Percentiles rank a stretch among this genome's conserved stretches.
phyloP scores from a whole-genome alignment of 176 grass and related monocot species.

The Lolium multiflorum region DNA sequence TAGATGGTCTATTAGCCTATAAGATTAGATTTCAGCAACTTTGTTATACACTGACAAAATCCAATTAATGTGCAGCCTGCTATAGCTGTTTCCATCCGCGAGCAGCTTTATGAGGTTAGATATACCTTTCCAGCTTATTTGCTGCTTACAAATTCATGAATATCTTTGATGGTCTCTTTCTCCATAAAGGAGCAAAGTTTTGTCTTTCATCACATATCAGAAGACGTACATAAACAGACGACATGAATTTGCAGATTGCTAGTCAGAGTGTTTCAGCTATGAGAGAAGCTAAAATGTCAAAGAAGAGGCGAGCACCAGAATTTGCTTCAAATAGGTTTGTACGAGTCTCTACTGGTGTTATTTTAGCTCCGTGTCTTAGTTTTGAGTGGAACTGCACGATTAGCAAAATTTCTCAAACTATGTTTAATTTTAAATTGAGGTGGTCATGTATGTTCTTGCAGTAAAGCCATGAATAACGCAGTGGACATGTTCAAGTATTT shows the following conservation, averaged over 20 bases:
- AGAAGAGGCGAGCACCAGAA: conserved; percentile 85
- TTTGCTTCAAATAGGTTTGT: conserved; percentile 72
- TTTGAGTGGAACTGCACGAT: conserved; percentile 9
- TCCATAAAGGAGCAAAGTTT: neutral
- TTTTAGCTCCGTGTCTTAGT: conserved; percentile 23
- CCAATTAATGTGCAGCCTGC: conserved; percentile 69
- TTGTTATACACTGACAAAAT: conserved; percentile 35
- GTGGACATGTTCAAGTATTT: conserved; percentile 93
- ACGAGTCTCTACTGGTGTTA: conserved; percentile 17
- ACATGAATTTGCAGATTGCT: conserved; percentile 63
- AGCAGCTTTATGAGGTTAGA: conserved; percentile 97
- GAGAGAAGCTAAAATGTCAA: conserved; percentile 80
- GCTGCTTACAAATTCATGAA: neutral
- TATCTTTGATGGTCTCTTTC: neutral
- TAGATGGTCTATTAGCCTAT: too few relatives aligned
- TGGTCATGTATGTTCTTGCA: conserved; percentile 43
- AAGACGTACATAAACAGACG: neutral
- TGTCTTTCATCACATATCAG: neutral
- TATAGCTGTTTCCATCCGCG: conserved; percentile 88
- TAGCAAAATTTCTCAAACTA: neutral
- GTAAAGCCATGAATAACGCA: conserved; percentile 81
- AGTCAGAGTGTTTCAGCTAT: conserved; percentile 88
- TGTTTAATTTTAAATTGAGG: conserved; percentile 7
- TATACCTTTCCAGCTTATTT: conserved; percentile 31
- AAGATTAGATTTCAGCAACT: neutral